Percentiles rank a stretch among this genome's conserved stretches.
These are phyloP conservation scores for Pythium rhizo-oryzae DNA, from an alignment of 352 stramenopile species.

Conservation along the genomic window DNA sequence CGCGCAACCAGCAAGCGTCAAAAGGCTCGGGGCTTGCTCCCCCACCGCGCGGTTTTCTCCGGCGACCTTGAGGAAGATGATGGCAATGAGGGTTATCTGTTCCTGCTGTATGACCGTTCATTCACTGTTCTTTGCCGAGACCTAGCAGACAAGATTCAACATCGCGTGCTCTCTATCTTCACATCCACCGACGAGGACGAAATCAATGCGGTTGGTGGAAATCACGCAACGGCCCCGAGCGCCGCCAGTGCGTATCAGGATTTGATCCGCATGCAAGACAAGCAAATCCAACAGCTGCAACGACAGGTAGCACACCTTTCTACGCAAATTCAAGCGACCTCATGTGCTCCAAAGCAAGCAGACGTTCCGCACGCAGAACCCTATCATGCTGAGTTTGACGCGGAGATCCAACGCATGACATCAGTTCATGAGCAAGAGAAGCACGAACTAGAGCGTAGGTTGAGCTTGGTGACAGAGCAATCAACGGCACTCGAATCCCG, in stretches of 20 bases:
- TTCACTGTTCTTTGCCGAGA: constrained; percentile 56
- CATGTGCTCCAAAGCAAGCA: neutral
- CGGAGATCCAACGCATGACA: constrained; percentile 9
- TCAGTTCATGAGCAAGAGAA: constrained; percentile 35
- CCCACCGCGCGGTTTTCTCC: constrained; percentile 37
- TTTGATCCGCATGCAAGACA: constrained; percentile 82
- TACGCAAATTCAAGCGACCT: neutral
- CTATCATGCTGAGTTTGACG: neutral
- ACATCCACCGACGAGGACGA: constrained; percentile 37
- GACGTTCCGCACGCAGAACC: neutral
- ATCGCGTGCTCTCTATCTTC: constrained; percentile 69
- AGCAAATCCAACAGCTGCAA: constrained; percentile 65
- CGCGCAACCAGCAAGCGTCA: constrained; percentile 41
- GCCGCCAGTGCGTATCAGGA: constrained; percentile 69
- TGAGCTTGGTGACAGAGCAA: constrained; percentile 32
- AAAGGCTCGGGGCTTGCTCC: constrained; percentile 41
- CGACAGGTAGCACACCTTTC: constrained; percentile 32
- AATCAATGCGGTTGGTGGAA: constrained; percentile 11
- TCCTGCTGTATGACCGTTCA: constrained; percentile 66
- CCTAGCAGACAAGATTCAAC: constrained; percentile 60
- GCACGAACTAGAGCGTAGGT: constrained; percentile 34
- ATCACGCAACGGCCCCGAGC: constrained; percentile 17
- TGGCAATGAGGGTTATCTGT: constrained; percentile 50
- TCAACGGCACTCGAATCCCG: constrained; percentile 43
- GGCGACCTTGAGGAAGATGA: constrained; percentile 25